Percentiles rank a stretch among this genome's conserved stretches.
Evolutionary conservation across 495 filamentous ascomycete species (phyloP).

Genomic region (Hyphodiscus hymeniophilus): DNA sequence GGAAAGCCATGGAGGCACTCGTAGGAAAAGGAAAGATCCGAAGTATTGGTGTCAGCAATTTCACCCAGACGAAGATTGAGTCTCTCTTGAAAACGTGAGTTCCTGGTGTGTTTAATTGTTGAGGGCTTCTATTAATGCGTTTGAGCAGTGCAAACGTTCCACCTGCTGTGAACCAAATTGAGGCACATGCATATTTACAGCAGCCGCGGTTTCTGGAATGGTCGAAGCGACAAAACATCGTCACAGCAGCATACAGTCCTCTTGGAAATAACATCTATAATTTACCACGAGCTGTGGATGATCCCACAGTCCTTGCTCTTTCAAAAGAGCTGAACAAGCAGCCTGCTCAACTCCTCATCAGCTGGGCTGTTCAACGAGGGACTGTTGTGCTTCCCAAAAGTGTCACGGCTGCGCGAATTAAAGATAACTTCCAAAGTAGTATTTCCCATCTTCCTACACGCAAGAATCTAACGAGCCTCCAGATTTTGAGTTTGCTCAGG

Average conservation of each 20-base stretch:
- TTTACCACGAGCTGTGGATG: conserved; percentile 35
- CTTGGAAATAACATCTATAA: conserved; percentile 50
- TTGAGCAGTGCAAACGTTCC: conserved; percentile 25
- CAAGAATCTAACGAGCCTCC: conserved; percentile 1
- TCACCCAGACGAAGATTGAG: conserved; percentile 37
- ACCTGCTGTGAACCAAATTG: conserved; percentile 54
- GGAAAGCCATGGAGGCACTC: conserved; percentile 43
- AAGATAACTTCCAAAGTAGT: conserved; percentile 45
- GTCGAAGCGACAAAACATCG: conserved; percentile 39
- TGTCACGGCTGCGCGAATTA: conserved; percentile 47
- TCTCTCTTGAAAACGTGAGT: conserved; percentile 26
- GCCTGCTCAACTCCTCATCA: conserved; percentile 41
- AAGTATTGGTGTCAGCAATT: conserved; percentile 59
- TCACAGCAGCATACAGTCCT: conserved; percentile 51
- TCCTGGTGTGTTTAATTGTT: neutral
- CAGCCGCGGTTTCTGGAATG: conserved; percentile 40
- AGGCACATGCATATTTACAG: conserved; percentile 52
- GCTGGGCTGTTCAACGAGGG: conserved; percentile 43
- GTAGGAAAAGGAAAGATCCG: conserved; percentile 49
- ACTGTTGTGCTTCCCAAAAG: conserved; percentile 54
- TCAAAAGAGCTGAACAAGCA: conserved; percentile 36
- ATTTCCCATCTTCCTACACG: neutral
- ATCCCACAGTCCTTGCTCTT: conserved; percentile 30
- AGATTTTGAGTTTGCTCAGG: conserved; percentile 41
- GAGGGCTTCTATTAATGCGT: neutral